phyloP scores from a whole-genome alignment of 169 alveolate species.

The Besnoitia besnoiti region DNA sequence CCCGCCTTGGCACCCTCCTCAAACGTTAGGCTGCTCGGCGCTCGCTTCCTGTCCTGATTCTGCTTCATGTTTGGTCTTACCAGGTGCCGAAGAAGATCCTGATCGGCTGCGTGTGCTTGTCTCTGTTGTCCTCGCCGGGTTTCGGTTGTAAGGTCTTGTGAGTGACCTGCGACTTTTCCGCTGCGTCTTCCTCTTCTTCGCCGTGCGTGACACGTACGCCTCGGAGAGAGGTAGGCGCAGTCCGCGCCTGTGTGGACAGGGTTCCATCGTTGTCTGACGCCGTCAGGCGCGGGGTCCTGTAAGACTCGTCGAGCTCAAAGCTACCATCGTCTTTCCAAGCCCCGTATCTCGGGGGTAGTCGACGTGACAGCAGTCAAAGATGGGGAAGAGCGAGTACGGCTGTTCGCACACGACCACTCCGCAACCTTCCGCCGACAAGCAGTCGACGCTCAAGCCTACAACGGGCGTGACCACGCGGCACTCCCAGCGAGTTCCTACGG shows the following conservation, averaged over 20 bases:
- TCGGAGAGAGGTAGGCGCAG: not conserved
- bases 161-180: not conserved
- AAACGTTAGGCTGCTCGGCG: too few species aligned
- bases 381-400: constrained; percentile 22
- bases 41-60: too few species aligned
- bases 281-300: not conserved
- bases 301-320: too few species aligned
- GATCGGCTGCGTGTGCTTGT: not conserved
- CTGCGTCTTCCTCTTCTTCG: not conserved
- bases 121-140: constrained; percentile 9
- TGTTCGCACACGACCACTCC: constrained; percentile 49
- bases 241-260: too few species aligned
- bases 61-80: too few species aligned
- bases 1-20: too few species aligned
- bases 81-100: constrained; percentile 21
- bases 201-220: not conserved
- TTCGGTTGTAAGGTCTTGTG: not conserved
- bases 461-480: constrained; percentile 60
- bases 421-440: constrained; percentile 53
- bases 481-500: constrained; percentile 50
- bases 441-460: constrained; percentile 41
- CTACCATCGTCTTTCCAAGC: too few species aligned
- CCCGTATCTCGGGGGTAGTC: constrained; percentile 41
- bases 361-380: constrained; percentile 34
- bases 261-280: too few species aligned